A percentile compares a stretch with the other conserved stretches of the same genome.
Evolutionary conservation across 129 eudicot genomes (phyloP).

Genomic region (Apium graveolens): DNA sequence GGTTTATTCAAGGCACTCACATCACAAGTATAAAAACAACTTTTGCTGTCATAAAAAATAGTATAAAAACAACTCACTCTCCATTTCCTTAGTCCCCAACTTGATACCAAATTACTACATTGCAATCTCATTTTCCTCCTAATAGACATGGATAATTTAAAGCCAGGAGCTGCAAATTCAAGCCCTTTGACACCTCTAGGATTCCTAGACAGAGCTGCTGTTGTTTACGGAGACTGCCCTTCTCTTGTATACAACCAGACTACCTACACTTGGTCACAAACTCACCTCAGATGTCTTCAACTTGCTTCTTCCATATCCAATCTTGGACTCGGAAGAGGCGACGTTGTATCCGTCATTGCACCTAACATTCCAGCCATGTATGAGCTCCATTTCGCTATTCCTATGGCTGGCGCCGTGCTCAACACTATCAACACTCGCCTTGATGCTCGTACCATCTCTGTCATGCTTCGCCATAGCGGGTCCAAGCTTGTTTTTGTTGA

Average conservation of each 20-base stretch:
- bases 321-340: slow-evolving; percentile 29
- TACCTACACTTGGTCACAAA: slow-evolving; percentile 53
- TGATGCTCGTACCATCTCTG: slow-evolving; percentile 38
- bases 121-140: not conserved
- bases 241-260: slow-evolving; percentile 39
- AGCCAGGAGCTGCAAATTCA: slow-evolving; percentile 42
- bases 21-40: no score
- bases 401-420: slow-evolving; percentile 54
- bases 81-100: not conserved
- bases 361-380: slow-evolving; percentile 65
- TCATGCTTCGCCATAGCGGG: slow-evolving; percentile 40
- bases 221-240: slow-evolving; percentile 42
- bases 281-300: slow-evolving; percentile 37
- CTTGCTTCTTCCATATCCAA: slow-evolving; percentile 55
- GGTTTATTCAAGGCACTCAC: no score
- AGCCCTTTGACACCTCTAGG: slow-evolving; percentile 52
- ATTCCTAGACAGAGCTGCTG: slow-evolving; percentile 63
- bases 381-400: slow-evolving; percentile 54
- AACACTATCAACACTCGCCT: slow-evolving; percentile 51
- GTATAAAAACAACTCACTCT: not conserved
- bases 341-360: slow-evolving; percentile 50
- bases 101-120: not conserved
- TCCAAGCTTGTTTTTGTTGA: slow-evolving; percentile 37
- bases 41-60: no score
- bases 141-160: slow-evolving; percentile 10